phyloP scores from a whole-genome alignment of 2,329 filamentous ascomycete species.

The Juglanconis juglandina region DNA sequence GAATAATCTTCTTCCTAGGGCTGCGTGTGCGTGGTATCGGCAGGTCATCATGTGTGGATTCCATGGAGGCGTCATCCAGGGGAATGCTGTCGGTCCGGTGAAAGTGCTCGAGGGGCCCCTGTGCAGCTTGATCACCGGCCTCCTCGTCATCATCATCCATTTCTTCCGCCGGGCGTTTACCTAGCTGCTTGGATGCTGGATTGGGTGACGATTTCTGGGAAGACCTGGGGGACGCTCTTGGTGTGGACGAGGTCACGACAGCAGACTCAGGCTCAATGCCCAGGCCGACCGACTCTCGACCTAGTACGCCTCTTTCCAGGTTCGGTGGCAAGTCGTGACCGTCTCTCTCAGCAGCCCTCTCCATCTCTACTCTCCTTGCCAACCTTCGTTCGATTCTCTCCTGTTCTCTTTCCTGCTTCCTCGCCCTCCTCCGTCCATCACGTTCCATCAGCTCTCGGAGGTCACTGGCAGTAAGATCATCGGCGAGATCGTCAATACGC shows the following conservation, averaged over 20 bases:
- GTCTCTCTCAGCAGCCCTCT: constrained; percentile 55
- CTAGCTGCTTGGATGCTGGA: constrained; percentile 24
- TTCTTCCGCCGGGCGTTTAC: constrained; percentile 25
- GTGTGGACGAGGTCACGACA: constrained; percentile 54
- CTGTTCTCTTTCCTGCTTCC: constrained; percentile 65
- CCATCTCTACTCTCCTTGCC: constrained; percentile 64
- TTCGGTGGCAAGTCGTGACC: constrained; percentile 53
- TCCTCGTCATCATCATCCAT: constrained; percentile 18
- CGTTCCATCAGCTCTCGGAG: constrained; percentile 86
- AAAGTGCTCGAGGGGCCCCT: constrained; percentile 32
- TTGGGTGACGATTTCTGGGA: constrained; percentile 27
- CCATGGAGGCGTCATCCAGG: constrained; percentile 23
- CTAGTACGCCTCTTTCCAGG: constrained; percentile 58
- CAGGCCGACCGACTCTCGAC: constrained; percentile 55
- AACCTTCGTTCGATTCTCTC: constrained; percentile 64
- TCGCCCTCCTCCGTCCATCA: constrained; percentile 75
- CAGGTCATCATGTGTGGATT: constrained; percentile 20
- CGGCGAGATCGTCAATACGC: constrained; percentile 69
- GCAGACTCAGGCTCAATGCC: constrained; percentile 55
- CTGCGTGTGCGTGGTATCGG: constrained; percentile 28
- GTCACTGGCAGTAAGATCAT: constrained; percentile 80
- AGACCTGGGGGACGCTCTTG: constrained; percentile 40
- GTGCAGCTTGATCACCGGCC: constrained; percentile 12
- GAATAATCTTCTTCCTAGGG: constrained; percentile 33
- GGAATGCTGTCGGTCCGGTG: constrained; percentile 49